Evolutionary conservation across 805 yeast species (phyloP).

Genomic region (Candida nitratophila): DNA sequence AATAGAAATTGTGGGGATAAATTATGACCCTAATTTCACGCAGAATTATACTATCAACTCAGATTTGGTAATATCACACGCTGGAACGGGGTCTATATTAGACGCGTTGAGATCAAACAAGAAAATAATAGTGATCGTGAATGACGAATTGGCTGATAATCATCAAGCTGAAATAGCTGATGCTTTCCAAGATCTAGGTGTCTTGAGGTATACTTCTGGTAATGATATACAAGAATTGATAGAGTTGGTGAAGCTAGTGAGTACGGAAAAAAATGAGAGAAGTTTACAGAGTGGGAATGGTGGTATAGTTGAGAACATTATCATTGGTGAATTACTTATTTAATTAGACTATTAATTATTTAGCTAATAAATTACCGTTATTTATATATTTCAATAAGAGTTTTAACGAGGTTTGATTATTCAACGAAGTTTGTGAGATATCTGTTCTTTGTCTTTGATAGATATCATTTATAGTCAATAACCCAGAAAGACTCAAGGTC

Average conservation of each 20-base stretch:
- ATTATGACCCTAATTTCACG: slow-evolving; percentile 35
- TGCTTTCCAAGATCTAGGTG: slow-evolving; percentile 33
- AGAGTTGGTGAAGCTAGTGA: slow-evolving; percentile 6
- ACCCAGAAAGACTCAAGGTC: slow-evolving; percentile 6
- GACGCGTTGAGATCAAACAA: slow-evolving; percentile 58
- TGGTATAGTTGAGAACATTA: slow-evolving; percentile 16
- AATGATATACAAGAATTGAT: slow-evolving; percentile 6
- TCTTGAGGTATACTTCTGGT: slow-evolving; percentile 12
- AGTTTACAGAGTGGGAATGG: not conserved
- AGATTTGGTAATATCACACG: slow-evolving; percentile 76
- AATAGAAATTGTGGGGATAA: slow-evolving; percentile 36
- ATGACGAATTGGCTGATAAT: slow-evolving; percentile 71
- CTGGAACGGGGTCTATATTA: slow-evolving; percentile 85
- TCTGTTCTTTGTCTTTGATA: not conserved
- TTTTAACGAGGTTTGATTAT: slow-evolving; percentile 3
- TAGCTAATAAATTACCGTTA: slow-evolving; percentile 5
- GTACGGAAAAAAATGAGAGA: slow-evolving; percentile 8
- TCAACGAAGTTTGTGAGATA: slow-evolving; percentile 1
- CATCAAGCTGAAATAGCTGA: slow-evolving; percentile 76
- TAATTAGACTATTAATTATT: no score
- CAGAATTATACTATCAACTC: slow-evolving; percentile 34
- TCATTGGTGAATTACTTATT: slow-evolving; percentile 1
- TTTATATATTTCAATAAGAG: slow-evolving; percentile 4
- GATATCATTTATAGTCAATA: slow-evolving; percentile 10
- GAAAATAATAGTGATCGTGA: slow-evolving; percentile 63